phyloP scores from a whole-genome alignment of 768 basidiomycete genomes.

The Coprinellus aureogranulatus region DNA sequence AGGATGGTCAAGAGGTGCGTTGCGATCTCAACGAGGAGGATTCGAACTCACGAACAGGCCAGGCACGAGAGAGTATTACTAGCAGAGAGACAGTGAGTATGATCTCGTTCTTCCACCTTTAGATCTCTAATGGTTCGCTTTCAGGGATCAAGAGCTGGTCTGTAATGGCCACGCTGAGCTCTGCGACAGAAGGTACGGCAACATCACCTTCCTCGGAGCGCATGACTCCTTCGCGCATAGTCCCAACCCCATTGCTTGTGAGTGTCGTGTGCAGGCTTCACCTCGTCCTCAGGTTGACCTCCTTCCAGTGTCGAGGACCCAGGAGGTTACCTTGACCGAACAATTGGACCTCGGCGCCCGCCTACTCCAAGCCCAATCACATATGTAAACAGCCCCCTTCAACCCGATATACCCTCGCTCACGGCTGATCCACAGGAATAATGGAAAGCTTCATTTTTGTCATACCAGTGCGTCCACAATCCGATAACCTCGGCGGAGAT shows the following conservation, averaged over 20 bases:
- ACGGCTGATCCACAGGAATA: conserved; percentile 15
- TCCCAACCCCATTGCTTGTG: conserved; percentile 43
- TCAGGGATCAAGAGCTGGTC: conserved; percentile 21
- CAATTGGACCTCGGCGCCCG: conserved; percentile 53
- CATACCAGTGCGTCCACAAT: conserved; percentile 51
- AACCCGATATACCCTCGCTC: not conserved
- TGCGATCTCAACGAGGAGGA: too few species aligned
- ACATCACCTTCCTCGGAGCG: conserved; percentile 46
- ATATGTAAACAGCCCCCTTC: conserved; percentile 28
- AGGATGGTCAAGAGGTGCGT: not conserved
- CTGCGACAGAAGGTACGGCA: conserved; percentile 55
- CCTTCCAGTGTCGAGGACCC: conserved; percentile 43
- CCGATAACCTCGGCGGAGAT: not conserved
- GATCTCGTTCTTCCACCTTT: too few species aligned
- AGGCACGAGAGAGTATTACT: not conserved
- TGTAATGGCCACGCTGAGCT: conserved; percentile 70
- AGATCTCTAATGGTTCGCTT: not conserved
- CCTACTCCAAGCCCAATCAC: conserved; percentile 57
- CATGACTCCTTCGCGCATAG: conserved; percentile 59
- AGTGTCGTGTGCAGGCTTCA: conserved; percentile 14
- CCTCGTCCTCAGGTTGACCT: not conserved
- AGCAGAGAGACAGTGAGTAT: not conserved
- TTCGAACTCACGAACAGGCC: too few species aligned
- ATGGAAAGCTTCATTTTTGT: conserved; percentile 59
- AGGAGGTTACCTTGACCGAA: conserved; percentile 46